Evolutionary conservation across 1,139 yeast species (phyloP), one percentile per base, ranked within the genome.

Genomic region (Yamadazyma diospyri): DNA sequence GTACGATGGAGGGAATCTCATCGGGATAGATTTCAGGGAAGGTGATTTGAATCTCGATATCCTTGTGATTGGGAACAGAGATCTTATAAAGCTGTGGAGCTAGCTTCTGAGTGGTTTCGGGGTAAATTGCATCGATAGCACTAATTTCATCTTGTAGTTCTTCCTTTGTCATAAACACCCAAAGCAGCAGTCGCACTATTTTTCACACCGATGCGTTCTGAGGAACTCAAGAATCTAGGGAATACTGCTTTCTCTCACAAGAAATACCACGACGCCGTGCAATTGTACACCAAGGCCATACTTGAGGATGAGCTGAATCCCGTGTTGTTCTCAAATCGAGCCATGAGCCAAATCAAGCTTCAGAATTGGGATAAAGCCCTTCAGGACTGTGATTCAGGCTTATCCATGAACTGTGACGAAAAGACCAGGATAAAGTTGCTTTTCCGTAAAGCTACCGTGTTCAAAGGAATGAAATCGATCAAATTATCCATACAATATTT

Each of bases 81-180:
- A 88, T 64, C 17, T 69, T 69, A 37, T 78, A 76, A 1, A 70
- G 51, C 16, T 59, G 63, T 0, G 69, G 62, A 0, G 58, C 66
- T 13, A 59, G 37, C 12, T 46, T 44, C 10, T 47, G 45, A 2
- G 63, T 37, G 45, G 68, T 67, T 11, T 70, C 84, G 1, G 95
- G 96, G 50, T 78, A 89, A n/a, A 92, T 89, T 2, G 96, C 94
- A 41, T 85, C 84, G 14, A 89, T 78, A 9, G 96, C 94, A 32
- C 75, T 77, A 16, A 86, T 59, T 51, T 92, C 98, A 38, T 87
- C 94, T n/a, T 57, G 50, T 10, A 85, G 61, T 33, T 83, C 88
- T 44, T 77, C 78, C 14, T 61, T 51, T 5, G 20, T 26, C 33
- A 30, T 20, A 14, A 18, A 20, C 13, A 13, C 18, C 12, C 11